Conservation (phyloP, 768 basidiomycete genomes). For the Naganishia onofrii region DNA sequence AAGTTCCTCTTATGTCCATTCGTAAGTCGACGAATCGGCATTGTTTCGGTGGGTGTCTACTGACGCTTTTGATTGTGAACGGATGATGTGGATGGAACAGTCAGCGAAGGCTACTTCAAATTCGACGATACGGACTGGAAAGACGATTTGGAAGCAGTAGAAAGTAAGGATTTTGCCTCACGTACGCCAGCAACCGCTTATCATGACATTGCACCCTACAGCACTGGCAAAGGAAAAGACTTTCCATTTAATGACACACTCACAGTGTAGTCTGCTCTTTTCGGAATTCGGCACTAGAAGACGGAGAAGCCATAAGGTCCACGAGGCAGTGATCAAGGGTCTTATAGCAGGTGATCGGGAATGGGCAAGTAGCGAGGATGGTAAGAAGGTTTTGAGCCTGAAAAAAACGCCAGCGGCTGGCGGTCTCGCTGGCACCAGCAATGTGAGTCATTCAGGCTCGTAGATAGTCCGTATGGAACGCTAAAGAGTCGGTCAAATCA, state of each 20-base stretch:
- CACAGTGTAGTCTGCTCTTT: slow-evolving; percentile 39
- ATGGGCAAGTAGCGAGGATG: slow-evolving; percentile 36
- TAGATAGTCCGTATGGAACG: slow-evolving; percentile 14
- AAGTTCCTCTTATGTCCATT: slow-evolving; percentile 90
- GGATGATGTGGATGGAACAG: background rate
- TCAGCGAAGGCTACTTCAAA: slow-evolving; percentile 80
- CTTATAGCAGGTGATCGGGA: slow-evolving; percentile 64
- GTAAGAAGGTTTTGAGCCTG: slow-evolving; percentile 14
- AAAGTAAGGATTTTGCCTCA: slow-evolving; percentile 56
- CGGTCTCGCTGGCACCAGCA: slow-evolving; percentile 76
- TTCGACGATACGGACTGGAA: slow-evolving; percentile 73
- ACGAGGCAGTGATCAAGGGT: slow-evolving; percentile 71
- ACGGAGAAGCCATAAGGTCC: slow-evolving; percentile 58
- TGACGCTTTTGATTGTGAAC: no score
- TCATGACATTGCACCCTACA: slow-evolving; percentile 46
- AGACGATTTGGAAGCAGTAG: slow-evolving; percentile 58
- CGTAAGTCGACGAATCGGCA: slow-evolving; percentile 40
- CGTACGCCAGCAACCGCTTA: no score
- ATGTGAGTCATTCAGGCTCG: slow-evolving; percentile 59
- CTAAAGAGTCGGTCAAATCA: slow-evolving; percentile 46
- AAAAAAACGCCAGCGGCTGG: slow-evolving; percentile 52
- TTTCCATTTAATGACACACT: slow-evolving; percentile 54
- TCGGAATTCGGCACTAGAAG: slow-evolving; percentile 55
- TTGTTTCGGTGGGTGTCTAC: no score
- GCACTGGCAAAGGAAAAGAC: slow-evolving; percentile 74